phyloP scores from a whole-genome alignment of 2,329 filamentous ascomycete species.

The Aspergillus puulaauensis region DNA sequence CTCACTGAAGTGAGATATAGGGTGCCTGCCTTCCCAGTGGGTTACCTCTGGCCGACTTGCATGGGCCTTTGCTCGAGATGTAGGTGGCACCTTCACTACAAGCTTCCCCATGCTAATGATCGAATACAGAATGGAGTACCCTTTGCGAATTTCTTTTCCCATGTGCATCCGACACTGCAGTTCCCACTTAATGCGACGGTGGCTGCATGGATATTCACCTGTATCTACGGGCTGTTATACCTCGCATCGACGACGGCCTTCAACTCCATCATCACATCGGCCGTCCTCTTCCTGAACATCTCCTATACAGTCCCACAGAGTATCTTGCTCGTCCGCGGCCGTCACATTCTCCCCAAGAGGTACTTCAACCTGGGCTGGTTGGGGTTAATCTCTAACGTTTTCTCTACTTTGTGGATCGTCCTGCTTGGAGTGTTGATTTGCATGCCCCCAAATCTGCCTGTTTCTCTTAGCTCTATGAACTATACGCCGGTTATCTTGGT shows the following conservation, averaged over 20 bases:
- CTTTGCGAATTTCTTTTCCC: constrained; percentile 13
- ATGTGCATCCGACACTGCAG: neutral
- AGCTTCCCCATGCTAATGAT: too few relatives aligned
- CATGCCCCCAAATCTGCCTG: neutral
- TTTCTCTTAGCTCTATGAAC: neutral
- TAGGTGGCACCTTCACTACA: too few relatives aligned
- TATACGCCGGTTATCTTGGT: neutral
- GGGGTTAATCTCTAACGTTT: neutral
- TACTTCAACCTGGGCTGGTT: neutral
- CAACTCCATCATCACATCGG: neutral
- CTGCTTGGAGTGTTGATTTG: neutral
- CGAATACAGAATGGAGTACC: constrained; percentile 13
- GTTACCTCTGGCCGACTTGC: too few relatives aligned
- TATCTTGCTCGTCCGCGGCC: neutral
- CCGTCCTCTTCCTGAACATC: neutral
- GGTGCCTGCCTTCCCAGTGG: too few relatives aligned
- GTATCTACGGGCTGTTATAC: neutral
- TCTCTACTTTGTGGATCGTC: neutral
- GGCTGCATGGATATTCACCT: neutral
- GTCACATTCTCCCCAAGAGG: neutral
- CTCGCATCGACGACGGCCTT: neutral
- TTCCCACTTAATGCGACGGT: neutral
- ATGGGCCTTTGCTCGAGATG: too few relatives aligned
- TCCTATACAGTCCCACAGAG: neutral
- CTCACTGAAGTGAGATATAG: too few relatives aligned